phyloP scores from a whole-genome alignment of 2,329 filamentous ascomycete species.

The Calonectria multiphialidica region DNA sequence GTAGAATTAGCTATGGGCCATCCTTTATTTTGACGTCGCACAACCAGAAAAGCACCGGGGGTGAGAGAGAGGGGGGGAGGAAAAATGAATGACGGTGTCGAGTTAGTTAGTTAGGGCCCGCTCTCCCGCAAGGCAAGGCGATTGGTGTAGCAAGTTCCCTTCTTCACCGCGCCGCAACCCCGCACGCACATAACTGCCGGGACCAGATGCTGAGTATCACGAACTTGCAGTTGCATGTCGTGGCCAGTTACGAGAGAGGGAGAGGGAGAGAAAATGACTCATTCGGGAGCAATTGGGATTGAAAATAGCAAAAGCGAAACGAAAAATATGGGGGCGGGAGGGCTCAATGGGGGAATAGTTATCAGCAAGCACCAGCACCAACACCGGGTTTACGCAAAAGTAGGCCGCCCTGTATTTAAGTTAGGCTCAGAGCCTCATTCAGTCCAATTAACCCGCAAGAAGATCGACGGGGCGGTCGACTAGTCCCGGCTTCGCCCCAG shows the following conservation, averaged over 20 bases:
- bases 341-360: not conserved
- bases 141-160: slow-evolving; percentile 1
- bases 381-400: not conserved
- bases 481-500: not conserved
- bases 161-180: not conserved
- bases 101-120: not conserved
- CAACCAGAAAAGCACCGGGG: not conserved
- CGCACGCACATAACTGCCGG: not conserved
- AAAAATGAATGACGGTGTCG: not conserved
- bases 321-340: too few species aligned
- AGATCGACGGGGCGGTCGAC: not conserved
- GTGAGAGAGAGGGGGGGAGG: too few species aligned
- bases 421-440: not conserved
- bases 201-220: not conserved
- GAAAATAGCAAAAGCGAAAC: not conserved
- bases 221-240: not conserved
- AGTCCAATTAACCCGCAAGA: not conserved
- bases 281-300: not conserved
- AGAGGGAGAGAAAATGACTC: not conserved
- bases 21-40: not conserved
- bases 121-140: not conserved
- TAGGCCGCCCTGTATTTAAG: not conserved
- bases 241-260: not conserved
- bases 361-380: too few species aligned
- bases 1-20: not conserved